Evolutionary conservation across 1,139 yeast genomes (phyloP), one percentile per base, ranked within the genome.

Genomic region (Suhomyces terraborum): DNA sequence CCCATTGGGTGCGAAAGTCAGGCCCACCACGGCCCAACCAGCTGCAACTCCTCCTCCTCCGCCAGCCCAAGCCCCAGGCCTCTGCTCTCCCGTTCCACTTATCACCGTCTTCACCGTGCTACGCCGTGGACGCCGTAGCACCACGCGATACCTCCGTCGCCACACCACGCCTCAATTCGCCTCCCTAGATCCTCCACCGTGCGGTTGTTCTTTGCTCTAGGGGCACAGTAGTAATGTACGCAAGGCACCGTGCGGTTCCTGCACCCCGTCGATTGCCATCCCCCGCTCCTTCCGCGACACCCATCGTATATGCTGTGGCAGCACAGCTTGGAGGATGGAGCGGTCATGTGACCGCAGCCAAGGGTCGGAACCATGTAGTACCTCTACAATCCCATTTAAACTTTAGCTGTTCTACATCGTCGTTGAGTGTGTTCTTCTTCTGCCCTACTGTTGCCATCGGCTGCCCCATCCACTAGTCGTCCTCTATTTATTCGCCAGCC

Each of bases 241-340:
- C n/a, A n/a, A n/a, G n/a, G n/a, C n/a, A 21, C 23, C 23, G 3
- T 6, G 7, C 4, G 23, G 23, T 6, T 21, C 4, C 4, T 6
- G 10, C 10, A n/a, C 26, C 13, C 14, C 14, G 12, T 6, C 26
- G 7, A 6, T 23, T 24, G 8, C 27, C 27, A 16, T 10, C 27
- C 27, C 14, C 27, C 27, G 27, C 14, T 24, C 27, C 27, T 24
- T 24, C 27, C 27, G 27, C 16, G 13, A 24, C 16, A 24, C 8
- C 27, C 27, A 12, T 24, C 27, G 27, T 24, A 24, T 24, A 24
- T 24, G n/a, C n/a, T n/a, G n/a, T n/a, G n/a, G n/a, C n/a, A n/a
- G n/a, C n/a, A n/a, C n/a, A n/a, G n/a, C 27, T 12, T 9, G 12
- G 14, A 24, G 16, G 6, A 12, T 24, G 6, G 14, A 3, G 8